phyloP scores from a whole-genome alignment of 179 eudicot species.

The Patellifolia procumbens region DNA sequence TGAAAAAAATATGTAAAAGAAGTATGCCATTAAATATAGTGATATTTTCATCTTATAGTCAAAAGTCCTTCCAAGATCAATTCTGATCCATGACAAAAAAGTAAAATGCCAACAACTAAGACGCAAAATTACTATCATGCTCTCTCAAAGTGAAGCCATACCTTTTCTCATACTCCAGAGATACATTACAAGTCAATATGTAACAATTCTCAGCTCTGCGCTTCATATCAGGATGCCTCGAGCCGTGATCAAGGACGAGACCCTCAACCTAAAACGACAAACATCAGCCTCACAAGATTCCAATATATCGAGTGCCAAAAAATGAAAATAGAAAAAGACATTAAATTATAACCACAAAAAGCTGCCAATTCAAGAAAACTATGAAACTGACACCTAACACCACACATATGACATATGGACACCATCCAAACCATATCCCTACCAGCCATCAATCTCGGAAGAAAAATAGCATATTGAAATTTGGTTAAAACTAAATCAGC shows the following conservation, averaged over 20 bases:
- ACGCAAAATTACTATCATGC: not conserved
- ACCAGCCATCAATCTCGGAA: not conserved
- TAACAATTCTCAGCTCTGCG: slow-evolving; percentile 87
- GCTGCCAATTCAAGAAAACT: not conserved
- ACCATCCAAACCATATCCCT: not conserved
- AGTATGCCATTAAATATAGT: not conserved
- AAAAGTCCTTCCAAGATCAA: not conserved
- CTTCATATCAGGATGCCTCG: slow-evolving; percentile 99
- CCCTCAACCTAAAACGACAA: slow-evolving; percentile 66
- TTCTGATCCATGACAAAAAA: not conserved
- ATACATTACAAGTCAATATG: slow-evolving; percentile 86
- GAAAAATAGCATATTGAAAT: not conserved
- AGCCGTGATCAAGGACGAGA: slow-evolving; percentile 98
- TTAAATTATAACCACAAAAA: not conserved
- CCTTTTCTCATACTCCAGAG: slow-evolving; percentile 98
- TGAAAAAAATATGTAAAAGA: not conserved
- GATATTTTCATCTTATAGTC: not conserved
- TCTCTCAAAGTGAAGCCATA: slow-evolving; percentile 14
- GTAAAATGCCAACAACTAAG: not conserved
- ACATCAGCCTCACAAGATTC: too few relatives aligned
- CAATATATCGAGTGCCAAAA: too few relatives aligned
- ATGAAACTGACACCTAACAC: not conserved
- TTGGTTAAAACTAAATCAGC: not conserved
- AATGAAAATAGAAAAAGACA: not conserved
- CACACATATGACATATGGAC: not conserved